Base-by-base conservation (phyloP, 2,329 filamentous ascomycete genomes). In the Metarhizium sp. region DNA sequence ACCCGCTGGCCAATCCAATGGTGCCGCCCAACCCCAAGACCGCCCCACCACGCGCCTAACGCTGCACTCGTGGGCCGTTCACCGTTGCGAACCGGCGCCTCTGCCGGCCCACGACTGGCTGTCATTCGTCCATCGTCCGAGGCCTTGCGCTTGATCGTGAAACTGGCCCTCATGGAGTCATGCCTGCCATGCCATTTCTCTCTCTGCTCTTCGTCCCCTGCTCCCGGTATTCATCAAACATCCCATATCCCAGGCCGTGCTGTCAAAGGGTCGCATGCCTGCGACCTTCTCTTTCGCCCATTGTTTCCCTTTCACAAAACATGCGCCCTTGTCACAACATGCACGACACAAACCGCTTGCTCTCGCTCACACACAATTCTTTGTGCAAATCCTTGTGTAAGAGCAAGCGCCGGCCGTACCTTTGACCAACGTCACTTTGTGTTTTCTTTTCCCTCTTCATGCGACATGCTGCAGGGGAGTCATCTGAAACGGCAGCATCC, bases 41-140 rank as follows among this genome's bases (percentile, higher is more conserved):
- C 10, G 32, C 32, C 10, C 32, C 32, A 25, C 49, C 29, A 20
- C 51, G 51, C 51, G 40, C 51, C 40, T 53, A 50, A 50, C 32
- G 13, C 20, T 38, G 18, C 32, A 30, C 18, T 20, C 46, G 42
- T 34, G 30, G 43, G 42, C 54, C 42, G 32, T 51, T 5, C 7
- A 25, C 29, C 47, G 55, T 57, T 32, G 55, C 55, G 54, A 54
- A 38, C 42, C 43, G 13, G 45, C 52, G 52, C 43, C 43, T 32
- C 36, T 29, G 10, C 55, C 49, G 55, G 30, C 30, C 48, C 52
- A 45, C 49, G 55, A 55, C 50, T 57, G 55, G 55, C 55, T 38
- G 36, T 30, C 18, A 34, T 54, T 38, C 43, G 52, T 13, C 32
- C 32, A 7, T 7, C 10, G 32, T 34, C 32, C 6, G 32, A 7